Base-by-base conservation (phyloP, 192 early-diverging fungal genomes). In the Coemansia sp. region DNA sequence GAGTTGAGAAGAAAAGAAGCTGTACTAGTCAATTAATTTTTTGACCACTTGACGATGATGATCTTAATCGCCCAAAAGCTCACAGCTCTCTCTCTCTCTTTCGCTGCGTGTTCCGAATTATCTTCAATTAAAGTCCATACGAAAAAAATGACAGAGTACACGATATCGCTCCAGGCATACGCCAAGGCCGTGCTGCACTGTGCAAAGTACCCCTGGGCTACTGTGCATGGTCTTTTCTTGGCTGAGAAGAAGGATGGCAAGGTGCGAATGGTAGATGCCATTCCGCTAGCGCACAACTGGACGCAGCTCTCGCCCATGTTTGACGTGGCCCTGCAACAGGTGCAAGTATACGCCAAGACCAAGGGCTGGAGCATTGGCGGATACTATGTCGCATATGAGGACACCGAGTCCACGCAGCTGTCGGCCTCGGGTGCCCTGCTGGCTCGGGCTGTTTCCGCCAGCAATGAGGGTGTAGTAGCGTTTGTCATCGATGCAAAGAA, bases 261-360 rank as follows among this genome's bases (percentile, higher is more conserved):
- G 52, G 60, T 76, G 36, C 64, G 73, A 24, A 73, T 90, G 7
- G 76, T 82, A 44, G 92, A 93, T 78, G 94, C 91, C 41, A 75
- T 97, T 27, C 95, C 96, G 49, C 84, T 95, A 18, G 88, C 92
- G 64, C 96, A 97, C 86, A 88, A 90, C 67, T 91, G 92, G 88
- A 85, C 86, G 36, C 87, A 88, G 16, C 82, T 95, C 69, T 87
- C 93, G 1, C 92, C 94, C 55, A 92, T 94, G 89, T 84, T 93
- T 12, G 93, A 96, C 76, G 86, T 92, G 7, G 94, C 95, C 33
- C 78, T 96, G 66, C 90, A 94, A 62, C 93, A 94, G 87, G 92
- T 90, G 34, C 70, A 73, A 33, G 39, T 64, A 11, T 79, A 74
- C 47, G 81, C 81, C 15, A 65, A 72, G 62, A 49, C 77, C 39